Evolutionary conservation across 148 eudicot species (phyloP).

Genomic region (Cornus controversa): DNA sequence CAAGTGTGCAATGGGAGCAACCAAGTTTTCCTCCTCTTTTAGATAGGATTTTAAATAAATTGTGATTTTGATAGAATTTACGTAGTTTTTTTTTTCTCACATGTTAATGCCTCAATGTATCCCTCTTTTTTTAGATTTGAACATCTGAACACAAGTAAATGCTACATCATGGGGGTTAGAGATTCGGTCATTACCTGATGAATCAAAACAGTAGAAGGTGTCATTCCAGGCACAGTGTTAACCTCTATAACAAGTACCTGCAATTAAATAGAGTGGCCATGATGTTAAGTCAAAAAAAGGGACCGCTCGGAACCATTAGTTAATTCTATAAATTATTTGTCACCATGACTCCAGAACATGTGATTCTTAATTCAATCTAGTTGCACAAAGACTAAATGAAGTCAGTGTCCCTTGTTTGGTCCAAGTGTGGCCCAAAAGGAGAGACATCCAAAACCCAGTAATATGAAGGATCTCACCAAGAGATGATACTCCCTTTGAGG

Average conservation of each 20-base stretch:
- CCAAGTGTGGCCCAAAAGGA: neutral
- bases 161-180: neutral
- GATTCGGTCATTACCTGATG: conserved; percentile 67
- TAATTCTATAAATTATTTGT: too few relatives aligned
- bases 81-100: too few relatives aligned
- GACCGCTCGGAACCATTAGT: neutral
- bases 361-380: neutral
- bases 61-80: neutral
- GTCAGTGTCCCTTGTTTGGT: neutral
- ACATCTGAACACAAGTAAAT: neutral
- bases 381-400: neutral
- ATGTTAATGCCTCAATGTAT: too few relatives aligned
- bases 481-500: neutral
- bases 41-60: too few relatives aligned
- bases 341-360: neutral
- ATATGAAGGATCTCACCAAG: neutral
- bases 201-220: conserved; percentile 89
- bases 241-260: conserved; percentile 90
- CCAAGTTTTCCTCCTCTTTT: too few relatives aligned
- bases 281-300: neutral
- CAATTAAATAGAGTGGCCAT: conserved; percentile 8
- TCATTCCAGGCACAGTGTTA: conserved; percentile 96
- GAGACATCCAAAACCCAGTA: neutral
- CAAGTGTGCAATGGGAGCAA: too few relatives aligned
- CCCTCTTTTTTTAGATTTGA: neutral